Percentiles rank a stretch among this genome's conserved stretches.
These are phyloP conservation scores for Mycena leptocephala DNA, from an alignment of 768 basidiomycete species.

Conservation along the genomic window DNA sequence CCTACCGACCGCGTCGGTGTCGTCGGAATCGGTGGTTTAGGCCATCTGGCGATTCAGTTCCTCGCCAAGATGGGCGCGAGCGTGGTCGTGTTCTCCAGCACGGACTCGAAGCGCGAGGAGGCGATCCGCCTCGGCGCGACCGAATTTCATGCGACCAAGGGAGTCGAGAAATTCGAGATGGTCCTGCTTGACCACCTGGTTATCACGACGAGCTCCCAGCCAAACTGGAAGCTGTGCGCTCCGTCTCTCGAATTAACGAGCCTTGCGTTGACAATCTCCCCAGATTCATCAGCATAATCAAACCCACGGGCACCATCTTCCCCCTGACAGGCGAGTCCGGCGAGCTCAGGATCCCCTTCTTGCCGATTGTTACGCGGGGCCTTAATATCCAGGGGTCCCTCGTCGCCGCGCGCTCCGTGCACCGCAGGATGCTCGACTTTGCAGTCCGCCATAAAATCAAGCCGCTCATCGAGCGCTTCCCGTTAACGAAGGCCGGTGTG, in stretches of 20 bases:
- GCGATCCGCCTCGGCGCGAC: constrained; percentile 50
- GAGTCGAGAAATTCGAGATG: constrained; percentile 40
- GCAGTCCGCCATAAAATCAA: constrained; percentile 47
- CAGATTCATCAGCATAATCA: constrained; percentile 22
- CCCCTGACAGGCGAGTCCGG: constrained; percentile 15
- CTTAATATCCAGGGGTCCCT: constrained; percentile 37
- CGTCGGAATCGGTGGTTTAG: constrained; percentile 54
- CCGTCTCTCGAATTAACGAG: neutral
- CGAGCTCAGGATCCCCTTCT: constrained; percentile 11
- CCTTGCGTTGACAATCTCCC: neutral
- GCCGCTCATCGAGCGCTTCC: constrained; percentile 50
- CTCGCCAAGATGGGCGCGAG: constrained; percentile 58
- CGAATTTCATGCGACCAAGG: constrained; percentile 52
- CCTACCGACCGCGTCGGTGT: constrained; percentile 42
- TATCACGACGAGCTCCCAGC: constrained; percentile 43
- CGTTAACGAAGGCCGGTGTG: constrained; percentile 46
- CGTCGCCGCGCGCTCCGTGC: constrained; percentile 25
- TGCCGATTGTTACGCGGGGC: neutral
- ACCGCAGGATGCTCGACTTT: constrained; percentile 51
- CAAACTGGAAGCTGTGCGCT: constrained; percentile 26
- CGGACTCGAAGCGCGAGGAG: constrained; percentile 50
- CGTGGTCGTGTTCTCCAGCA: constrained; percentile 53
- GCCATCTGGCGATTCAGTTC: constrained; percentile 57
- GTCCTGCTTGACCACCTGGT: constrained; percentile 48
- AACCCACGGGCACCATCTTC: constrained; percentile 23